Conservation (phyloP, 768 basidiomycete species). For the Auricularia sp. region DNA sequence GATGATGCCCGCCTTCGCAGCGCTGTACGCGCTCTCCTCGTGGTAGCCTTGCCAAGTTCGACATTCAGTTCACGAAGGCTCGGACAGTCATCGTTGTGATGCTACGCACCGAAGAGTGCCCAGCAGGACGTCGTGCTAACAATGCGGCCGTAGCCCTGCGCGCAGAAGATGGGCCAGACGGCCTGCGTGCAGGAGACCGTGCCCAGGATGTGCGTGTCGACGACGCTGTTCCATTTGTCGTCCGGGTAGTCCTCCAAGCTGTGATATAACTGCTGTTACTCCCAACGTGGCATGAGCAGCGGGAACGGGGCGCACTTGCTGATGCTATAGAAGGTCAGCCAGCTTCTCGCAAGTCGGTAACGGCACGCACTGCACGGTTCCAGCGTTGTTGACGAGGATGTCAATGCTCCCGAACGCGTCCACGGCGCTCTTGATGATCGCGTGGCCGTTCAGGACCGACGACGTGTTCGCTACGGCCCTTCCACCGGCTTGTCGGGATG, state of each 20-base stretch:
- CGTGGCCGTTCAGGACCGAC: slow-evolving; percentile 74
- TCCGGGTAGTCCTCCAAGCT: slow-evolving; percentile 99
- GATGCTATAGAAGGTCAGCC: too few relatives aligned
- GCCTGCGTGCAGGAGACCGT: slow-evolving; percentile 89
- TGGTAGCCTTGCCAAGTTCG: slow-evolving; percentile 57
- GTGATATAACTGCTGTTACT: slow-evolving; percentile 1
- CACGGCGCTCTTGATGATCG: slow-evolving; percentile 77
- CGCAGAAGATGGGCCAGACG: slow-evolving; percentile 91
- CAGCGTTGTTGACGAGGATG: slow-evolving; percentile 92
- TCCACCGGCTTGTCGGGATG: slow-evolving; percentile 57
- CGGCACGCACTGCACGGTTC: slow-evolving; percentile 58
- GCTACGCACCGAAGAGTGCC: slow-evolving; percentile 68
- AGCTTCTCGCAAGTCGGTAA: not conserved
- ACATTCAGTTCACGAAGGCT: not conserved
- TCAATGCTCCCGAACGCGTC: slow-evolving; percentile 78
- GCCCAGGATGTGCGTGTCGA: slow-evolving; percentile 86
- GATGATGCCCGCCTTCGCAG: slow-evolving; percentile 94
- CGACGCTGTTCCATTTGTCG: slow-evolving; percentile 82
- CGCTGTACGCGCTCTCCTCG: slow-evolving; percentile 95
- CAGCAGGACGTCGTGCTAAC: slow-evolving; percentile 91
- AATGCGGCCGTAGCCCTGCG: slow-evolving; percentile 88
- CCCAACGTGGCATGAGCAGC: not conserved
- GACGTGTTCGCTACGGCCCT: slow-evolving; percentile 84
- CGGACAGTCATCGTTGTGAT: too few relatives aligned
- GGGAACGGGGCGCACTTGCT: not conserved